phyloP scores from a whole-genome alignment of 2,329 filamentous ascomycete species.

The Talaromyces sp. region DNA sequence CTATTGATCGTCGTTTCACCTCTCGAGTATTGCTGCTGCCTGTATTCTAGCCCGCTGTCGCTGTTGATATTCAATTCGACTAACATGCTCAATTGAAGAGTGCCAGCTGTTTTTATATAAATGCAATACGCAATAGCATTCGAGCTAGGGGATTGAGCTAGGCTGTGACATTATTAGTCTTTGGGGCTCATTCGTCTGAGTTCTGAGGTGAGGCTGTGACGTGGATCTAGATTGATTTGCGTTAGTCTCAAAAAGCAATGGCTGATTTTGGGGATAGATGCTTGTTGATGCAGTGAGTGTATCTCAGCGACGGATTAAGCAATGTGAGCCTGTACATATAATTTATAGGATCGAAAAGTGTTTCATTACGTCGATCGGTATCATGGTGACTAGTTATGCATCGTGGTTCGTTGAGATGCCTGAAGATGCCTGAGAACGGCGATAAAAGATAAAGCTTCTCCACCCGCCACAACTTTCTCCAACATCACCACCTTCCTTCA shows the following conservation, averaged over 20 bases:
- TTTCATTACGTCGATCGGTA: not conserved
- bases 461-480: not conserved
- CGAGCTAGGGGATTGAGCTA: not conserved
- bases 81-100: not conserved
- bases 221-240: not conserved
- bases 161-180: not conserved
- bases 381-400: not conserved
- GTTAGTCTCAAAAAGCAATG: not conserved
- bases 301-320: no score
- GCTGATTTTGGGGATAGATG: not conserved
- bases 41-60: not conserved
- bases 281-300: no score
- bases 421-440: not conserved
- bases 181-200: not conserved
- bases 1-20: not conserved
- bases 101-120: not conserved
- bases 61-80: not conserved
- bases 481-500: not conserved
- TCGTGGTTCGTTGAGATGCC: not conserved
- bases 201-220: not conserved
- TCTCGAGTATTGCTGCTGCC: constrained; percentile 3
- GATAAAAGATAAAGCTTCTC: constrained; percentile 4
- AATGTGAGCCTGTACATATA: no score
- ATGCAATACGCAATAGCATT: not conserved
- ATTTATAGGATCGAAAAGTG: not conserved